Evolutionary conservation across 2,329 filamentous ascomycete genomes (phyloP).

Genomic region (Pseudogymnoascus sp.): DNA sequence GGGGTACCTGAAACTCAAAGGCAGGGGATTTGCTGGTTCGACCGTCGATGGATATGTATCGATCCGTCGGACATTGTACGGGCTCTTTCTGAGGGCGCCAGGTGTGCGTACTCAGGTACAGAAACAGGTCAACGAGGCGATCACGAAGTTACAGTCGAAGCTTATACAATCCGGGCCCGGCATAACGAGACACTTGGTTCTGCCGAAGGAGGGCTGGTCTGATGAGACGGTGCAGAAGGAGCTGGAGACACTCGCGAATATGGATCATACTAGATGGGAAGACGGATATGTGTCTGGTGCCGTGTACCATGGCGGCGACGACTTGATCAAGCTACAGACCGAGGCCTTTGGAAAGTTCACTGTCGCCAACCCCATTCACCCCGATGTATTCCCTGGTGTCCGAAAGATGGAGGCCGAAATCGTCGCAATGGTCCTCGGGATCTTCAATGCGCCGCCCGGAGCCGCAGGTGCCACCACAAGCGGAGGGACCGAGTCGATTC

Average conservation of each 20-base stretch:
- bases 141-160: constrained; percentile 74
- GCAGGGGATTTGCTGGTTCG: constrained; percentile 78
- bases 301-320: constrained; percentile 88
- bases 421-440: constrained; percentile 82
- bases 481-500: constrained; percentile 90
- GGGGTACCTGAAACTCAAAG: constrained; percentile 74
- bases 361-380: constrained; percentile 93
- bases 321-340: constrained; percentile 74
- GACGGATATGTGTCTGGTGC: constrained; percentile 90
- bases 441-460: constrained; percentile 84
- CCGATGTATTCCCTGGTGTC: constrained; percentile 95
- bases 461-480: constrained; percentile 84
- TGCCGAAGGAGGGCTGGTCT: constrained; percentile 79
- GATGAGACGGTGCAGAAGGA: constrained; percentile 72
- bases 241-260: constrained; percentile 65
- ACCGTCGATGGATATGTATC: constrained; percentile 64
- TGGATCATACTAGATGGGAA: constrained; percentile 96
- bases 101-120: constrained; percentile 81
- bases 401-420: constrained; percentile 99
- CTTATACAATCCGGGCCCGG: constrained; percentile 66
- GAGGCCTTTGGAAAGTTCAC: constrained; percentile 93
- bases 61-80: constrained; percentile 66
- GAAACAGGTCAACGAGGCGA: constrained; percentile 70
- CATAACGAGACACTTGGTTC: constrained; percentile 61
- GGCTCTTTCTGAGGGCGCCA: constrained; percentile 75